Base-by-base conservation (phyloP, 805 yeast species). In the Komagataella pastoris region DNA sequence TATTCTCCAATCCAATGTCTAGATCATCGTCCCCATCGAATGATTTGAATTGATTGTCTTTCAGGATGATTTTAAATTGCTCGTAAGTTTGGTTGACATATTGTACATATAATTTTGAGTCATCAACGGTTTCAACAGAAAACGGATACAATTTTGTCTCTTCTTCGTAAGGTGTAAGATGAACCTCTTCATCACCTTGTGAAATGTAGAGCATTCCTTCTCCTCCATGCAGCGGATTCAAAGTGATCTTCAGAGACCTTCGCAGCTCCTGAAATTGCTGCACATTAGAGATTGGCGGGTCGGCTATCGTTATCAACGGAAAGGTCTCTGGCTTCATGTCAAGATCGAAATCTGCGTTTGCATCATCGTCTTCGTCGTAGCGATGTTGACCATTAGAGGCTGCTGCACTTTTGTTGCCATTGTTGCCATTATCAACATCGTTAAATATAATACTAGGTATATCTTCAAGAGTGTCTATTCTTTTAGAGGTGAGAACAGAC, bases 51-150 rank as follows among this genome's bases (percentile, higher is more conserved):
- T 65, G 56, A 49, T 68, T 67, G 52, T 74, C 69, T n/a, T 69
- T 67, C 17, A 78, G 73, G 23, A 77, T 56, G 2, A 70, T 66
- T 56, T 80, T 80, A 55, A 81, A 74, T 2, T 74, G 66, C 54
- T 77, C 76, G 62, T 75, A 85, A 30, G 40, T 30, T 8, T 30
- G 40, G 14, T 5, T 30, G 40, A 30, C 40, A 30, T 30, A 30
- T 30, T 30, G 12, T 10, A 8, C 40, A 14, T 30, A 30, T 3
- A 10, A 14, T 10, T 30, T 14, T 10, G 40, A 30, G 14, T 30
- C 40, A 6, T 30, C 40, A 30, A 30, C 12, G 40, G n/a, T 14
- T 30, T 30, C 40, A 30, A 30, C 40, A 30, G 14, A 7, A 14
- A 30, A 30, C n/a, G 40, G 40, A 30, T 30, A 30, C 12, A 30